Conservation (phyloP, 495 filamentous ascomycete genomes). For the Podospora tetraspora region DNA sequence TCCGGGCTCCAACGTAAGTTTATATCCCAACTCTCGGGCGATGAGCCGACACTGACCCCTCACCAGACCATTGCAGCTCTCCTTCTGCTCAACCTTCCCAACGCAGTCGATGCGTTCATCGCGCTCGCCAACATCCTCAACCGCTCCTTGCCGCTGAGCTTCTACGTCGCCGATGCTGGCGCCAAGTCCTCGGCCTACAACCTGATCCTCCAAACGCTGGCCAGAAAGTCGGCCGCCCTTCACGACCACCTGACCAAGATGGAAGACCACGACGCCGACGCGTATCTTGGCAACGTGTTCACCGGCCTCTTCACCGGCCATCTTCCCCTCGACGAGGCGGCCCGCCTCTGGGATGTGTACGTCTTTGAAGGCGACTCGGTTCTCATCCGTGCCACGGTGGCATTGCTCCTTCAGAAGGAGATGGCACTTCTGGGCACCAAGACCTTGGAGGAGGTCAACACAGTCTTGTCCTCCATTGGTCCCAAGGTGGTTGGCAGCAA, state of each 20-base stretch:
- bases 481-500: constrained; percentile 22
- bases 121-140: constrained; percentile 85
- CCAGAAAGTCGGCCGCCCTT: constrained; percentile 66
- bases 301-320: constrained; percentile 49
- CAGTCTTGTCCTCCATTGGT: constrained; percentile 20
- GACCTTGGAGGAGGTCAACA: constrained; percentile 29
- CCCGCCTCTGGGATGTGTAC: constrained; percentile 88
- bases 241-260: constrained; percentile 57
- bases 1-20: constrained; percentile 72
- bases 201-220: constrained; percentile 63
- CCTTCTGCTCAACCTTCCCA: constrained; percentile 76
- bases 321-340: constrained; percentile 62
- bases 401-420: constrained; percentile 51
- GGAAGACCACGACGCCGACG: constrained; percentile 41
- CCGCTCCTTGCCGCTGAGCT: constrained; percentile 79
- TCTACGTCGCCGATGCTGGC: constrained; percentile 69
- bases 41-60: constrained; percentile 19
- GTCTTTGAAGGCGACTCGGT: constrained; percentile 87
- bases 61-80: constrained; percentile 72
- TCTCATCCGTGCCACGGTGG: constrained; percentile 73
- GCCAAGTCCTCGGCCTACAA: constrained; percentile 68
- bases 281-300: constrained; percentile 50
- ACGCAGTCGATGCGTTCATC: constrained; percentile 67
- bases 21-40: neutral
- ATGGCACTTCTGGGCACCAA: constrained; percentile 37